Percentiles rank a stretch among this genome's conserved stretches.
Evolutionary conservation across 306 rosid species (phyloP).

Genomic region (Hippophae rhamnoides): DNA sequence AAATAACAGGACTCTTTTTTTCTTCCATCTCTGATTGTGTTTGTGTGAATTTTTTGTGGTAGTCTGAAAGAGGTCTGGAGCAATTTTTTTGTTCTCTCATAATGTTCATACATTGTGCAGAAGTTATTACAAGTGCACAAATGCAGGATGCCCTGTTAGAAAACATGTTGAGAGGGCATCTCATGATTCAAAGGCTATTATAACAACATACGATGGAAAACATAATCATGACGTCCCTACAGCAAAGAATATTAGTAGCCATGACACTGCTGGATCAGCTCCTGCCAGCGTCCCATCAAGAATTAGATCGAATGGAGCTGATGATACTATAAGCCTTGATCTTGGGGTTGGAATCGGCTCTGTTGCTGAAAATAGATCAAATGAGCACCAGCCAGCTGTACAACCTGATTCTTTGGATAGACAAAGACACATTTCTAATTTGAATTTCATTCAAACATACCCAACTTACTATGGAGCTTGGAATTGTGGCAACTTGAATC

Average conservation of each 20-base stretch:
- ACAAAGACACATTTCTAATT: conserved; percentile 50
- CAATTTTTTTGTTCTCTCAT: conserved; percentile 10
- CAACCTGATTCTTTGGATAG: conserved; percentile 17
- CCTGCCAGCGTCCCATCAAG: conserved; percentile 31
- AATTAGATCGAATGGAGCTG: conserved; percentile 51
- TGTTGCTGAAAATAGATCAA: conserved; percentile 45
- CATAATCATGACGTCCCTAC: conserved; percentile 96
- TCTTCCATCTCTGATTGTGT: no score
- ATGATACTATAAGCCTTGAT: conserved; percentile 75
- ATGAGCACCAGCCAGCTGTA: conserved; percentile 20
- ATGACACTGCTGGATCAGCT: conserved; percentile 52
- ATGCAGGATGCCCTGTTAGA: conserved; percentile 87
- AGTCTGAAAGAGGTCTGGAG: not conserved
- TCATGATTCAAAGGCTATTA: conserved; percentile 93
- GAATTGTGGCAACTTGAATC: conserved; percentile 32
- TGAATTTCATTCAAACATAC: conserved; percentile 42
- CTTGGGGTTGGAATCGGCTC: conserved; percentile 83
- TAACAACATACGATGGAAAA: conserved; percentile 90
- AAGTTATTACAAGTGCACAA: conserved; percentile 98
- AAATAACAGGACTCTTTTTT: no score
- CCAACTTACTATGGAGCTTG: conserved; percentile 51
- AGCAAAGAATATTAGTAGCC: conserved; percentile 58
- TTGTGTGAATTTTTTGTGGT: no score
- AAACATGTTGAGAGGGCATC: conserved; percentile 98
- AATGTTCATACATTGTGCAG: conserved; percentile 33